Percentiles rank a stretch among this genome's conserved stretches.
Conservation (phyloP, 768 basidiomycete species). For the Punctularia strigosozonata region DNA sequence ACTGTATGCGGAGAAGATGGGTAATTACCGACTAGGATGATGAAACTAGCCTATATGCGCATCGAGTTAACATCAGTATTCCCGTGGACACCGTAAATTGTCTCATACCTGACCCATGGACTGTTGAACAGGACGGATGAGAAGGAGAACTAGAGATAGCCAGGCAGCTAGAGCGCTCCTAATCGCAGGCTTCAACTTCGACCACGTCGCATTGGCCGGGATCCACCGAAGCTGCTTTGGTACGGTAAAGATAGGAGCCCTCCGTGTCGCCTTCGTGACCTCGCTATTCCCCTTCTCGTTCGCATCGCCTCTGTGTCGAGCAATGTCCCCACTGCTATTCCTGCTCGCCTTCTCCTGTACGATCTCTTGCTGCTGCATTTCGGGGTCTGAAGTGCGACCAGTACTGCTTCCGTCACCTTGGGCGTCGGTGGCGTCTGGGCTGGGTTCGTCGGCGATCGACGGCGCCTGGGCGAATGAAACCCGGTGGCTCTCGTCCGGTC, state of each 20-base stretch:
- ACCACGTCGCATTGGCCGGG: conserved; percentile 40
- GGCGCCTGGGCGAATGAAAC: too few species aligned
- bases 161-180: conserved; percentile 54
- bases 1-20: not conserved
- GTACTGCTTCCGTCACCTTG: too few species aligned
- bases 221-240: conserved; percentile 40
- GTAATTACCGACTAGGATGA: conserved; percentile 46
- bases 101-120: conserved; percentile 44
- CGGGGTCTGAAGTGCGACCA: too few species aligned
- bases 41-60: conserved; percentile 40
- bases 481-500: too few species aligned
- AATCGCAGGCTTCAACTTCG: conserved; percentile 50
- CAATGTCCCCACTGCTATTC: too few species aligned
- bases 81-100: not conserved
- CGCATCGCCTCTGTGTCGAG: too few species aligned
- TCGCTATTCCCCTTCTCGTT: too few species aligned
- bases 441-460: too few species aligned
- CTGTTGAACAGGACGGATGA: conserved; percentile 35
- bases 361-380: too few species aligned
- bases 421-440: too few species aligned
- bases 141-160: conserved; percentile 45
- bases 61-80: not conserved
- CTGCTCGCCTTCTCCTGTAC: too few species aligned
- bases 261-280: not conserved
- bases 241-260: conserved; percentile 5